Base-by-base conservation (phyloP, 192 early-diverging fungal genomes). In the Podila epigama region DNA sequence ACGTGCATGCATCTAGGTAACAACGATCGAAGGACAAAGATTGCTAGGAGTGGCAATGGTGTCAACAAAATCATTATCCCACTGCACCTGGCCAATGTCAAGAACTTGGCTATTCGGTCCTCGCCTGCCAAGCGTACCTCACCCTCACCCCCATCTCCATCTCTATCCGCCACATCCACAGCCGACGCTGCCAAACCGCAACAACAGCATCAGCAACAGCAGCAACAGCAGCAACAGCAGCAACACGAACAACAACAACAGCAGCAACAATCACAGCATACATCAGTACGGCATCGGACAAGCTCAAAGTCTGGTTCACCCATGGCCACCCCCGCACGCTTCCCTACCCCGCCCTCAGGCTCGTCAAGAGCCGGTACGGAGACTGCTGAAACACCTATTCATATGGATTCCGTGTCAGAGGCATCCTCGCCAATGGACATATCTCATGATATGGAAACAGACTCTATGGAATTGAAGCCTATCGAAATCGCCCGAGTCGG, bases 401-500 rank as follows among this genome's bases (percentile, higher is more conserved):
- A 48, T 4, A 22, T 18, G 44, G 20, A 5, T 1, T 42, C 18
- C 9, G 27, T 37, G 11, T 10, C 6, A 39, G 58, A 28, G 16
- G 22, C 53, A 34, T 15, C 68, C 11, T 48, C 51, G 28, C 22
- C n/a, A 53, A 16, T 34, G 5, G 22, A 6, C 35, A 33, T 36
- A 33, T 40, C 35, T 6, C 7, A 51, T n/a, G 33, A 37, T 18
- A 27, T 20, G 41, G 57, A 60, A 8, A 4, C 32, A 7, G 64
- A 65, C 12, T 25, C 35, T 27, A 41, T 62, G n/a, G 25, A 33
- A 29, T 35, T 67, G 27, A 51, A 63, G 15, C 64, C 71, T 1
- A 66, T 75, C 12, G 73, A 64, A 4, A n/a, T 77, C 15, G 55
- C 64, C 28, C 65, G 73, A 9, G 61, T 77, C 2, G 73, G 73